These are phyloP conservation scores for Scedosporium minutisporum DNA, from an alignment of 2,329 filamentous ascomycete species.

Conservation along the genomic window DNA sequence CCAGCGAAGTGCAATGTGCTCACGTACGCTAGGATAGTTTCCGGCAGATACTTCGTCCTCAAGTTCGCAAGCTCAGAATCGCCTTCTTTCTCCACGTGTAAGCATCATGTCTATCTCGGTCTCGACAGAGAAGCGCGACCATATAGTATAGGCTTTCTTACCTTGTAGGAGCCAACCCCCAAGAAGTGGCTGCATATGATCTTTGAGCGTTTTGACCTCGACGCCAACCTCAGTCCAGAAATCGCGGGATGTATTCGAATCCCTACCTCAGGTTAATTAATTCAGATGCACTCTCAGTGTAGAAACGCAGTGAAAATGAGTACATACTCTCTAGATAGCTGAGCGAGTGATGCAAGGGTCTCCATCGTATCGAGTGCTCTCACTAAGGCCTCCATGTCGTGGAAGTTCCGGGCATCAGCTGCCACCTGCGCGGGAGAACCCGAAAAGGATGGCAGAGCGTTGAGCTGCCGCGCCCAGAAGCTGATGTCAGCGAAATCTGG, in stretches of 20 bases:
- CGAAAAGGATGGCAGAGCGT: conserved; percentile 4
- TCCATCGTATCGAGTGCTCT: conserved; percentile 59
- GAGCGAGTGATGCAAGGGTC: conserved; percentile 48
- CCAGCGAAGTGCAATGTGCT: conserved; percentile 72
- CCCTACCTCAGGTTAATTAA: conserved; percentile 10
- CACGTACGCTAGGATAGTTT: conserved; percentile 76
- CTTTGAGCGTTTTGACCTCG: conserved; percentile 44
- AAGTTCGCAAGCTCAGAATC: conserved; percentile 54
- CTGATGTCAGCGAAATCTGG: conserved; percentile 27
- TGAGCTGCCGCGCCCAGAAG: conserved; percentile 28
- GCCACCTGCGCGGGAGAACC: conserved; percentile 33
- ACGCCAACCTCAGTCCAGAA: conserved; percentile 46
- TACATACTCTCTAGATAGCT: conserved; percentile 42
- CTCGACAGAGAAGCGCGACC: neutral
- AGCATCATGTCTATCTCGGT: conserved; percentile 3
- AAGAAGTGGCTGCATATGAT: conserved; percentile 51
- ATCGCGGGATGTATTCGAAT: conserved; percentile 28
- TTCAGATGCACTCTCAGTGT: neutral
- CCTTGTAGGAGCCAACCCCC: conserved; percentile 55
- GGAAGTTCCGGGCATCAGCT: conserved; percentile 50
- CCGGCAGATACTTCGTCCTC: conserved; percentile 72
- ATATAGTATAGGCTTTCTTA: conserved; percentile 23
- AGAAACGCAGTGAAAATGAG: neutral
- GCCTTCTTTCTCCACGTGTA: conserved; percentile 33
- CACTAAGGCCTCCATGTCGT: conserved; percentile 60